Conservation (phyloP, 495 filamentous ascomycete genomes). For the Xylaria castorea region DNA sequence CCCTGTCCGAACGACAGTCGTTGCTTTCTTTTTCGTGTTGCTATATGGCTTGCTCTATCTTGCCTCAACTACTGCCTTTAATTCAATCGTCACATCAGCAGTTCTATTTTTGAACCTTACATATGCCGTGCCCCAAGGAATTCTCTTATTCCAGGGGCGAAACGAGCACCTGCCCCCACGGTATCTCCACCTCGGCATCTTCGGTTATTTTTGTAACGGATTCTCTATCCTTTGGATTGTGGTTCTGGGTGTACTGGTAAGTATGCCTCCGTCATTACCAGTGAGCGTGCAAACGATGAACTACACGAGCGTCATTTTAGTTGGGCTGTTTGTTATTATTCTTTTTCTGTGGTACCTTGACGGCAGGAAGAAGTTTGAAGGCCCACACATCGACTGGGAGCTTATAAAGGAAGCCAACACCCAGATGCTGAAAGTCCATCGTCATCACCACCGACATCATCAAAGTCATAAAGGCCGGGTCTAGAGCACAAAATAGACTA, state of each 20-base stretch:
- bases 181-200: constrained; percentile 39
- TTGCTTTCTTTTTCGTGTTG: constrained; percentile 37
- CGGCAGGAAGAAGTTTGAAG: not conserved
- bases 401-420: not conserved
- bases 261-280: constrained; percentile 43
- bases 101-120: constrained; percentile 53
- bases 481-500: not conserved
- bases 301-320: constrained; percentile 41
- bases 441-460: not conserved
- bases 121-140: constrained; percentile 51
- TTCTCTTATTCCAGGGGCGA: constrained; percentile 43
- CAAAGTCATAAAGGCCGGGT: not conserved
- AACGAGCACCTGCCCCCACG: constrained; percentile 37
- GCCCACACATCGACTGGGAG: constrained; percentile 1
- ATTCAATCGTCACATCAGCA: constrained; percentile 52
- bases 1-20: constrained; percentile 37
- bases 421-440: not conserved
- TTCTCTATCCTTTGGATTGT: constrained; percentile 44
- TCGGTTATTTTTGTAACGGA: constrained; percentile 44
- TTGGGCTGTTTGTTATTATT: constrained; percentile 38
- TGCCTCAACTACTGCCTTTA: constrained; percentile 55
- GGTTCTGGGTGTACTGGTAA: constrained; percentile 40
- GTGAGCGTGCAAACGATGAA: constrained; percentile 43
- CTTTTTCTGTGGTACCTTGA: constrained; percentile 35
- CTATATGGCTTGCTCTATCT: constrained; percentile 54